Conservation (phyloP, 495 filamentous ascomycete species). For the Niebla homalea region DNA sequence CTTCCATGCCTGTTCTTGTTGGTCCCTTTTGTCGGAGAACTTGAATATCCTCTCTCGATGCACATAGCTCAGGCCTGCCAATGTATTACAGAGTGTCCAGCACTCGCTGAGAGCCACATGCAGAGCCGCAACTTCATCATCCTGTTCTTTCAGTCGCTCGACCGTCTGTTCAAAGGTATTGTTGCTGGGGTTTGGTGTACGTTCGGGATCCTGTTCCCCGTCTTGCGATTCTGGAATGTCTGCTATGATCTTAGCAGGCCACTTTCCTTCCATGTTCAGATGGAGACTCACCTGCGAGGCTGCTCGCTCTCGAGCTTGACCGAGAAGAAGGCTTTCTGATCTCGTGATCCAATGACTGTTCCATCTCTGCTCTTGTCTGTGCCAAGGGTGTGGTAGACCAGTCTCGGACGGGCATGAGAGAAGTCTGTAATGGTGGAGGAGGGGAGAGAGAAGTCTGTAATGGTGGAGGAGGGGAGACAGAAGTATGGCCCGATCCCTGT, state of each 20-base stretch:
- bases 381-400: conserved; percentile 64
- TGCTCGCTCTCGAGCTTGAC: conserved; percentile 35
- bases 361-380: conserved; percentile 59
- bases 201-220: conserved; percentile 21
- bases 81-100: conserved; percentile 87
- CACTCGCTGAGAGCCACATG: conserved; percentile 71
- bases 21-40: conserved; percentile 49
- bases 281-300: conserved; percentile 53
- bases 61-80: conserved; percentile 71
- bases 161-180: conserved; percentile 25
- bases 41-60: conserved; percentile 69
- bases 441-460: conserved; percentile 46
- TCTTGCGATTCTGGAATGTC: conserved; percentile 35
- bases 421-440: conserved; percentile 56
- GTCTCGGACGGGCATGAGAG: conserved; percentile 48
- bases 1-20: conserved; percentile 77
- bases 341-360: conserved; percentile 40
- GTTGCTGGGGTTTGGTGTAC: conserved; percentile 20
- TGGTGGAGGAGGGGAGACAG: conserved; percentile 46
- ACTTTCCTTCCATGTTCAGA: neutral
- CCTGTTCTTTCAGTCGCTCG: conserved; percentile 32
- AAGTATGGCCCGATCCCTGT: conserved; percentile 17
- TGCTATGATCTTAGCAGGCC: conserved; percentile 12
- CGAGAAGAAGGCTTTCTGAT: conserved; percentile 18
- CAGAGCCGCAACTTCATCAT: conserved; percentile 59